Evolutionary conservation across 2,329 filamentous ascomycete species (phyloP), one percentile per base, ranked within the genome.

Genomic region (Hypomyces perniciosus): DNA sequence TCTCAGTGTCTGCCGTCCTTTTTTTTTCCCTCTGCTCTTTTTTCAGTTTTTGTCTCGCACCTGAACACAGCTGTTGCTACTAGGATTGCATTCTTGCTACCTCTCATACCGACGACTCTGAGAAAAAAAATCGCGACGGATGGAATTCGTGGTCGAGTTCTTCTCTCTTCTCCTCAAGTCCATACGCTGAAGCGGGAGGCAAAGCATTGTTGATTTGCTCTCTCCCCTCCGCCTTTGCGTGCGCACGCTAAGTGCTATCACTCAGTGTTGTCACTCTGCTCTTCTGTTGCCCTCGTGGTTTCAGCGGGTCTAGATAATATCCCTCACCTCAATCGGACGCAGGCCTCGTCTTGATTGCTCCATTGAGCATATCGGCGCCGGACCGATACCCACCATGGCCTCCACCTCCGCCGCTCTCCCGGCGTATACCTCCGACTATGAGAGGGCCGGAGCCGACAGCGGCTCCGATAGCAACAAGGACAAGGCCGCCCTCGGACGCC

Each of bases 71-170:
- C 20, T 20, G 20, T 20, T 20, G 20, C 20, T 20, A 20, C 20
- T 20, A 20, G 20, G 2, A 20, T 20, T 20, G 20, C 20, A 20
- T 20, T 20, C 20, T 20, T 20, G 20, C 20, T 20, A 20, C 20
- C 20, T 20, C 20, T 20, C 20, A 20, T 20, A 20, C 20, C 20
- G 20, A 20, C 20, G 20, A 20, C 20, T 20, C 20, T 20, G 40
- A 12, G 12, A 28, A 37, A 37, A 46, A 42, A 47, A 45, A 35
- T 38, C 38, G 37, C 45, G 35, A 44, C 57, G 51, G 38, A 65
- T 63, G 61, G 60, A 60, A 56, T 62, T 61, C 53, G 48, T 56
- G 34, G 49, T 56, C 52, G 56, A 59, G 30, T 60, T 60, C 54
- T 62, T 59, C 46, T 61, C 56, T 30, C 54, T 62, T 46, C 54